Percentiles rank a stretch among this genome's conserved stretches.
Conservation (phyloP, 768 basidiomycete species). For the Kwoniella botswanensis region DNA sequence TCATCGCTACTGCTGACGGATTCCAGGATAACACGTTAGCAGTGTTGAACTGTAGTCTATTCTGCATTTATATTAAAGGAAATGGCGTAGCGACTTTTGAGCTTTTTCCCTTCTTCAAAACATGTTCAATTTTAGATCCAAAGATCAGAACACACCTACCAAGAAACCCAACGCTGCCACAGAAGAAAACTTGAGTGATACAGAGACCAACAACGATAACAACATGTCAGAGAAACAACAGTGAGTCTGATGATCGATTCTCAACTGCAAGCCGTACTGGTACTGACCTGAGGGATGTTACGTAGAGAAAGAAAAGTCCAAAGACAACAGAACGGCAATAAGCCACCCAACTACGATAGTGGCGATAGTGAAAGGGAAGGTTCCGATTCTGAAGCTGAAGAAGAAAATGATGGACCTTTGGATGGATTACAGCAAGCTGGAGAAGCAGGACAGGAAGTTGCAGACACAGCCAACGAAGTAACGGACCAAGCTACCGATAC, state of each 20-base stretch:
- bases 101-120: neutral
- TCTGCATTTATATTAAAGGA: neutral
- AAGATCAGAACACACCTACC: neutral
- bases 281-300: neutral
- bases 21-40: too few species aligned
- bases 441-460: neutral
- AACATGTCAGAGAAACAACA: neutral
- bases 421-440: neutral
- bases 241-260: neutral
- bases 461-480: neutral
- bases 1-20: too few species aligned
- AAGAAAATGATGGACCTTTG: neutral
- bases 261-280: too few species aligned
- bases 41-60: too few species aligned
- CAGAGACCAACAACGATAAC: neutral
- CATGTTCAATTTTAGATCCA: neutral
- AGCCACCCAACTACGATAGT: neutral
- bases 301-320: neutral
- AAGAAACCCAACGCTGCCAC: neutral
- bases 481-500: conserved; percentile 4
- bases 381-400: neutral
- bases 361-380: neutral
- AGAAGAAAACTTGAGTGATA: too few species aligned
- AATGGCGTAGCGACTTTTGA: neutral
- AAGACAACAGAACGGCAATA: neutral